A percentile compares a stretch with the other conserved stretches of the same genome.
Evolutionary conservation across 768 basidiomycete genomes (phyloP).

Genomic region (Leccinum subtestaceum): DNA sequence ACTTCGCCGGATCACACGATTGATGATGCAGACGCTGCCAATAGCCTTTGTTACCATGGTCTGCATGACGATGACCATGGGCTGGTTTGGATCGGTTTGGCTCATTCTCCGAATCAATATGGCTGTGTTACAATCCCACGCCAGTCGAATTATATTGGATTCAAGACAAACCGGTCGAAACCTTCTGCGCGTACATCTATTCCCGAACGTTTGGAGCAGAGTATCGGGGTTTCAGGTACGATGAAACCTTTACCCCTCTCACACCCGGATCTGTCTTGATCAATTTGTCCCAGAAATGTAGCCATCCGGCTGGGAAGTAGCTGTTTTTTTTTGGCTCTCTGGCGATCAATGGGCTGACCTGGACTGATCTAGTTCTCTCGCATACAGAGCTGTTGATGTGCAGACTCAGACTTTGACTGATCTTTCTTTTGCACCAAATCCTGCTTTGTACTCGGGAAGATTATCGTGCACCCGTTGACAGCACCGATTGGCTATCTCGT

Average conservation of each 20-base stretch:
- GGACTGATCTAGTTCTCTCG: neutral
- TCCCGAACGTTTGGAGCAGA: neutral
- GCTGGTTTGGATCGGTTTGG: conserved; percentile 7
- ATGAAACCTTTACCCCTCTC: neutral
- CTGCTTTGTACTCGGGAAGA: neutral
- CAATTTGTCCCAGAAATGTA: neutral
- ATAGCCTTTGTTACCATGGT: neutral
- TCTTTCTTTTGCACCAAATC: neutral
- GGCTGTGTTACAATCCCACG: neutral
- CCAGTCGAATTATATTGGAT: neutral
- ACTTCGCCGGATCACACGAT: neutral
- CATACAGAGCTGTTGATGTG: neutral
- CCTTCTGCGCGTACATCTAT: neutral
- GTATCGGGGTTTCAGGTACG: neutral
- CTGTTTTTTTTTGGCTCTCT: neutral
- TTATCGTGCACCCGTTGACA: neutral
- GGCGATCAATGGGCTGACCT: neutral
- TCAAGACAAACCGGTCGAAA: neutral
- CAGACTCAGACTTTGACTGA: neutral
- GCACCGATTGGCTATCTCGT: neutral
- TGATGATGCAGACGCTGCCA: neutral
- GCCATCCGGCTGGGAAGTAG: neutral
- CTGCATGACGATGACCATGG: neutral
- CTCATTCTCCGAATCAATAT: conserved; percentile 9
- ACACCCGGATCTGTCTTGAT: neutral